A percentile compares a stretch with the other conserved stretches of the same genome.
These are phyloP conservation scores for Vigna mungo DNA, from an alignment of 306 rosid genomes.

Conservation along the genomic window DNA sequence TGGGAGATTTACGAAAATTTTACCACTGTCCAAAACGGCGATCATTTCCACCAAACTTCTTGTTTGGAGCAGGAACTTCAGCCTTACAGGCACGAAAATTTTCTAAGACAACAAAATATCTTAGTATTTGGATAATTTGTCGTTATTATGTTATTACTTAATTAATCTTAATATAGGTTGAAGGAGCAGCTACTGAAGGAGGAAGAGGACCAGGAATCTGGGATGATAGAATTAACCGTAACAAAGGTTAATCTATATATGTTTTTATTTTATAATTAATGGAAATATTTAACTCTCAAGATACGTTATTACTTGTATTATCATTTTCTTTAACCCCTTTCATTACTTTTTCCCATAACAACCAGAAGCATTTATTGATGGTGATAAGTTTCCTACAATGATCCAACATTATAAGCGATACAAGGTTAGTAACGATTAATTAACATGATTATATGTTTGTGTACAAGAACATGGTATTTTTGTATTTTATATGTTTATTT, in stretches of 20 bases:
- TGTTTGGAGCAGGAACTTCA: slow-evolving; percentile 33
- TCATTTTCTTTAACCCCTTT: not conserved
- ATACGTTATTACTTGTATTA: not conserved
- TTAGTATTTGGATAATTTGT: not conserved
- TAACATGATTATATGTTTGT: not conserved
- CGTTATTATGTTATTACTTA: not conserved
- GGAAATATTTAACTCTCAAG: not conserved
- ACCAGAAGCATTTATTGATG: not conserved
- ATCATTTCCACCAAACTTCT: slow-evolving; percentile 33
- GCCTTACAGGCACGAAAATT: slow-evolving; percentile 20
- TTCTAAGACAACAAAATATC: not conserved
- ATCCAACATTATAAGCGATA: slow-evolving; percentile 45
- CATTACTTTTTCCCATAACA: not conserved
- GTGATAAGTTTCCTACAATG: not conserved
- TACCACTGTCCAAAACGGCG: not conserved
- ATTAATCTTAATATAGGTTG: slow-evolving; percentile 13
- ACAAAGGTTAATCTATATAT: not conserved
- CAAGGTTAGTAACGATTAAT: slow-evolving; percentile 21
- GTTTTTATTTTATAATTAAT: not conserved
- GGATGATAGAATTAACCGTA: slow-evolving; percentile 15
- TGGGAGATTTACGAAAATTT: not conserved
- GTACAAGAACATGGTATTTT: no score
- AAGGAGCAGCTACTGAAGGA: slow-evolving; percentile 38
- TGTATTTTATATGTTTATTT: not conserved
- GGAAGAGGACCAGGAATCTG: slow-evolving; percentile 39